Percentiles rank a stretch among this genome's conserved stretches.
Evolutionary conservation across 2,329 filamentous ascomycete species (phyloP).

Genomic region (Exophiala alcalophila): DNA sequence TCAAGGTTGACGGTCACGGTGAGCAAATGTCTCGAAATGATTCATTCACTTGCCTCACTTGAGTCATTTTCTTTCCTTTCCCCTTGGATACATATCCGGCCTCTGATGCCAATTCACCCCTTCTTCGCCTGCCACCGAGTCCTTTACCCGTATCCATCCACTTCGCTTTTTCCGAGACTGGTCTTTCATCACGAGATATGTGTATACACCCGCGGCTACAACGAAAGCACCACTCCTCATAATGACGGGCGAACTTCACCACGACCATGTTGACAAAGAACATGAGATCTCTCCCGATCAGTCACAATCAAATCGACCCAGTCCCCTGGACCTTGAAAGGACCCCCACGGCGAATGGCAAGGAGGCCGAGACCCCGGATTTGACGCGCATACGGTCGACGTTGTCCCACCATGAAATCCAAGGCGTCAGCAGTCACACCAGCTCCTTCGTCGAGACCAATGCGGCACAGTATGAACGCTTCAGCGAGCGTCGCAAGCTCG

Average conservation of each 20-base stretch:
- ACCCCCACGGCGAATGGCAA: conserved; percentile 11
- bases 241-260: conserved; percentile 28
- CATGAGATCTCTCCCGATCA: conserved; percentile 9
- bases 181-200: not conserved
- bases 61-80: conserved; percentile 12
- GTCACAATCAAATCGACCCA: conserved; percentile 5
- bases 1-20: conserved; percentile 8
- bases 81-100: not conserved
- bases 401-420: conserved; percentile 34
- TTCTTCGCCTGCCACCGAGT: not conserved
- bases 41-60: conserved; percentile 3
- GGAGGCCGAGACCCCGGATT: conserved; percentile 18
- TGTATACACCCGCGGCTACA: not conserved
- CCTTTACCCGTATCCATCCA: not conserved
- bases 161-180: conserved; percentile 1
- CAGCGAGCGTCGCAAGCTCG: conserved; percentile 58
- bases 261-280: conserved; percentile 17
- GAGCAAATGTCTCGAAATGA: conserved; percentile 2
- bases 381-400: conserved; percentile 36
- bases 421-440: conserved; percentile 21
- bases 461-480: conserved; percentile 64
- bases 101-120: no score
- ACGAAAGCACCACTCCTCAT: not conserved
- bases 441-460: conserved; percentile 36
- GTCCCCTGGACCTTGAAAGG: conserved; percentile 12